Evolutionary conservation across 345 rosid species (phyloP).

Genomic region (Lumnitzera littorea): DNA sequence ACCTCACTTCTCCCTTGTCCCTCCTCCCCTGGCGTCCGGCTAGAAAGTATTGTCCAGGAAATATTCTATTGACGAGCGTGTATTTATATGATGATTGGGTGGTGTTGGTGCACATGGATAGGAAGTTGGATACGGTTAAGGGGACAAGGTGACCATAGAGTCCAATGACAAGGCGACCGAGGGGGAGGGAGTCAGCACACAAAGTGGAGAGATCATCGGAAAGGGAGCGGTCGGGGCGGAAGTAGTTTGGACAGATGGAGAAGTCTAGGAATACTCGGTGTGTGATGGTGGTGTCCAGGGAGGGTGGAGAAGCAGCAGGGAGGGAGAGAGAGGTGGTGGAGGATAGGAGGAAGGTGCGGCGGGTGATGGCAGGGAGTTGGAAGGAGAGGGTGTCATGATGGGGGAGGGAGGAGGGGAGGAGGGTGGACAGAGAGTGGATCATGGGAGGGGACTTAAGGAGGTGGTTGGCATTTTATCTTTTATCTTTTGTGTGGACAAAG

Average conservation of each 20-base stretch:
- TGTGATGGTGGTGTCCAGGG: slow-evolving; percentile 65
- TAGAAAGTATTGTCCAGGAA: slow-evolving; percentile 70
- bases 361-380: slow-evolving; percentile 24
- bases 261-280: slow-evolving; percentile 87
- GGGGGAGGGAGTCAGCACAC: slow-evolving; percentile 46
- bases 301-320: slow-evolving; percentile 15
- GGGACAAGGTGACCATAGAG: slow-evolving; percentile 75
- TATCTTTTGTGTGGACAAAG: no score
- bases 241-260: slow-evolving; percentile 69
- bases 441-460: not conserved
- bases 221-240: slow-evolving; percentile 50
- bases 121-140: slow-evolving; percentile 75
- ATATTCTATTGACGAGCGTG: slow-evolving; percentile 72
- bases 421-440: slow-evolving; percentile 14
- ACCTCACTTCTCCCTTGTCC: slow-evolving; percentile 49
- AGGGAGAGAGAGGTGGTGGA: slow-evolving; percentile 30
- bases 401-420: slow-evolving; percentile 10
- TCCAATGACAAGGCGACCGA: slow-evolving; percentile 79
- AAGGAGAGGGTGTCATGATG: slow-evolving; percentile 8
- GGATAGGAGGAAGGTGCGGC: slow-evolving; percentile 31
- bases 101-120: slow-evolving; percentile 54
- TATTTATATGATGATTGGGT: slow-evolving; percentile 41
- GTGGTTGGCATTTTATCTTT: no score
- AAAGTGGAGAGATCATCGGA: slow-evolving; percentile 32
- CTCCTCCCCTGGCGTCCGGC: slow-evolving; percentile 72